These are phyloP conservation scores for Madurella fahalii DNA, from an alignment of 2,329 filamentous ascomycete species.

Conservation along the genomic window DNA sequence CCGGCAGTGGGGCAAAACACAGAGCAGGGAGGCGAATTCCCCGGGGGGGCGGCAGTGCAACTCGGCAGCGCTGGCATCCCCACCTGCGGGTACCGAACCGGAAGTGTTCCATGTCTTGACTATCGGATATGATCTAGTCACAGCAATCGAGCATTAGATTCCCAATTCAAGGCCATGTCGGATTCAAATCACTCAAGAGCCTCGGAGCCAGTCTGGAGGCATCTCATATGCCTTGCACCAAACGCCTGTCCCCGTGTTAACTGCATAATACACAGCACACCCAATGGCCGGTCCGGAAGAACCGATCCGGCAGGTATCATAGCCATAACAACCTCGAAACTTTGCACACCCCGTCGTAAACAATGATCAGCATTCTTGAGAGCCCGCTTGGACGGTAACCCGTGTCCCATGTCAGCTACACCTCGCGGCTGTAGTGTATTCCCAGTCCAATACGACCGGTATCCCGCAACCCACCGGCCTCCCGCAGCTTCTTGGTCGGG, in stretches of 20 bases:
- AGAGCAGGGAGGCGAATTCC: conserved; percentile 17
- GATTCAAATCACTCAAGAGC: not conserved
- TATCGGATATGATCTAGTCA: not conserved
- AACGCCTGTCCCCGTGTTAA: too few relatives aligned
- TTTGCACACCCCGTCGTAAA: too few relatives aligned
- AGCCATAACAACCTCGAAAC: not conserved
- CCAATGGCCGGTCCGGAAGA: not conserved
- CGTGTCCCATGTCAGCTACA: conserved; percentile 3
- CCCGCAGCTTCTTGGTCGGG: conserved; percentile 49
- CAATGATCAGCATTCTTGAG: too few relatives aligned
- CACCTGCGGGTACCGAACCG: conserved; percentile 5
- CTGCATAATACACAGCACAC: not conserved
- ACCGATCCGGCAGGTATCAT: conserved; percentile 1
- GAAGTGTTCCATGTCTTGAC: not conserved
- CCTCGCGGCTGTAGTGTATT: conserved; percentile 43
- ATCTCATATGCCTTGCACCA: not conserved
- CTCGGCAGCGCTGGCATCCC: conserved; percentile 18
- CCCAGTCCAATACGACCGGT: conserved; percentile 46
- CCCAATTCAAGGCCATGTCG: too few relatives aligned
- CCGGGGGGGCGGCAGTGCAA: conserved; percentile 12
- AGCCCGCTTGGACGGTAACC: not conserved
- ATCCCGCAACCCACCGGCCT: conserved; percentile 37
- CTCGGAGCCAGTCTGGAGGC: not conserved
- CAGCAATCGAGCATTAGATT: too few relatives aligned
- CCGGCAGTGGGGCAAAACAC: conserved; percentile 22